phyloP scores from a whole-genome alignment of 2,329 filamentous ascomycete species.

The Aspergillus chevalieri region DNA sequence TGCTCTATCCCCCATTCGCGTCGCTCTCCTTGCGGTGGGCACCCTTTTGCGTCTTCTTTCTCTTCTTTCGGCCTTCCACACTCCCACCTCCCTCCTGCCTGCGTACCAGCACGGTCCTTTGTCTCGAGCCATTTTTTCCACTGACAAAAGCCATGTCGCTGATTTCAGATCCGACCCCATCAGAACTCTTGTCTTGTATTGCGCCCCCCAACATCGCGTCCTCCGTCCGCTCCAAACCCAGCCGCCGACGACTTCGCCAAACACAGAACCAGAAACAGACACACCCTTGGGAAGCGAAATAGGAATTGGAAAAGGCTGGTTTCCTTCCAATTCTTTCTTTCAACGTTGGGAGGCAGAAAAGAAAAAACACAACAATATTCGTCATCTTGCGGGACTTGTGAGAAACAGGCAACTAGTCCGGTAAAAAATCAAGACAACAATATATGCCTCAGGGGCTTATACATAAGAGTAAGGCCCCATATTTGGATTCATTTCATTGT shows the following conservation, averaged over 20 bases:
- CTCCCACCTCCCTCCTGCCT: background rate
- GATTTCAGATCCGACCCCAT: conserved; percentile 8
- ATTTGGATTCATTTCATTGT: background rate
- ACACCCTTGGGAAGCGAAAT: conserved; percentile 3
- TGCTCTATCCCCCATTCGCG: background rate
- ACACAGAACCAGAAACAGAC: background rate
- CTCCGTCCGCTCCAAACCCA: background rate
- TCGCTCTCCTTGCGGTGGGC: background rate
- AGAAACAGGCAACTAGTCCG: background rate
- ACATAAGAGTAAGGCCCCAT: background rate
- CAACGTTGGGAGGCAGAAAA: too few species aligned
- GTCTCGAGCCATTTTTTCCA: background rate
- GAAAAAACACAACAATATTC: too few species aligned
- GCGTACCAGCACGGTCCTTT: background rate
- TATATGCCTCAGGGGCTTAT: background rate
- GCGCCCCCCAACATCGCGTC: background rate
- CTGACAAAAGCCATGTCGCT: conserved; percentile 8
- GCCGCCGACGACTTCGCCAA: conserved; percentile 1
- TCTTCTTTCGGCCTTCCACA: background rate
- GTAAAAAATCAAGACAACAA: background rate
- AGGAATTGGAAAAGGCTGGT: conserved; percentile 18
- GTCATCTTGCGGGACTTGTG: too few species aligned
- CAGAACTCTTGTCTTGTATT: conserved; percentile 2
- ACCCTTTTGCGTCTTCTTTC: background rate
- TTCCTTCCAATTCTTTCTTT: conserved; percentile 11